Evolutionary conservation across 768 basidiomycete species (phyloP), one percentile per base, ranked within the genome.

Genomic region (Hygrocybe punicea): DNA sequence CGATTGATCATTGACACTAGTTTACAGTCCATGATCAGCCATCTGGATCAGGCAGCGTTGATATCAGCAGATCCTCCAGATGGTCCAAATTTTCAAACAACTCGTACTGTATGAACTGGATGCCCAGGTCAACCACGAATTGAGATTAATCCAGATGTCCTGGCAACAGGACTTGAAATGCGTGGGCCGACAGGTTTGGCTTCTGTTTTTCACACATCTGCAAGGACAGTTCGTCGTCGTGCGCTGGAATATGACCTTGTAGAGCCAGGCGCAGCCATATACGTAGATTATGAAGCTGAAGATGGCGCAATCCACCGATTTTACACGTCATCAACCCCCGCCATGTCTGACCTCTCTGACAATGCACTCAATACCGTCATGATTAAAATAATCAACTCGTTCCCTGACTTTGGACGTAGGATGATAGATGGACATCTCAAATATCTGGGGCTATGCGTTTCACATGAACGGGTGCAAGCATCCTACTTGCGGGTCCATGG

Each of bases 71-170:
- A 29, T 29, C 29, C 29, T 29, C 29, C 29, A 29, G 29, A 29
- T 29, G 29, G 29, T 29, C 29, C 29, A 29, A 29, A 29, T 29
- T 29, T 29, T 29, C 29, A 29, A 29, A 29, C 29, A 29, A 29
- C 29, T 29, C 29, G 29, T 29, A 29, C 29, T 29, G 29, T 29
- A 29, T 8, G 8, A 29, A 29, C 29, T 29, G 63, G 63, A 2
- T 17, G 39, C 2, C 58, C 29, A 34, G 71, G 72, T 1, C 62
- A 66, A 2, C 72, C 72, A 1, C 47, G 62, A 5, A 60, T 69
- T 3, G 58, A 65, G 10, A 72, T 73, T 19, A 64, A 74, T 39
- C 61, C 57, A 3, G 51, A 62, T 4, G 61, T 72, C 34, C 62
- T 72, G 1, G 34, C 55, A 21, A 48, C 58, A 46, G 62, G 65